Percentiles rank a stretch among this genome's conserved stretches.
Conservation (phyloP, 2,329 filamentous ascomycete species). For the Monosporascus sp. region DNA sequence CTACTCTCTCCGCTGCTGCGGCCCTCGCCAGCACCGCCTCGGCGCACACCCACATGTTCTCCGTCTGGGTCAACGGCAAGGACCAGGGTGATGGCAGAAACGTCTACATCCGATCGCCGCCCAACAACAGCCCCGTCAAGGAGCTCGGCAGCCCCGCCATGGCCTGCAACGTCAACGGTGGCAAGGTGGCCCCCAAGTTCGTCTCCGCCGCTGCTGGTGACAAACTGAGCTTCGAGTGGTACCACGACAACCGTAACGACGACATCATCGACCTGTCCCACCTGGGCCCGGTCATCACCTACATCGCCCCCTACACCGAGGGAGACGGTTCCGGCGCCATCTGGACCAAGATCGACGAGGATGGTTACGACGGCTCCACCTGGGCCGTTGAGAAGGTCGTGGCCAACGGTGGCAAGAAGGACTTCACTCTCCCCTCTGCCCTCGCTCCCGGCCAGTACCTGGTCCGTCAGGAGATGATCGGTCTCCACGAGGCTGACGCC, state of each 20-base stretch:
- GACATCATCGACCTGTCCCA: conserved; percentile 50
- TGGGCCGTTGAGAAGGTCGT: conserved; percentile 42
- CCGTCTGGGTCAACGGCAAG: conserved; percentile 41
- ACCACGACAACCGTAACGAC: conserved; percentile 42
- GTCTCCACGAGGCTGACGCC: conserved; percentile 40
- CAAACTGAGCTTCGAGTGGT: conserved; percentile 43
- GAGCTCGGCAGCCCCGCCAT: conserved; percentile 36
- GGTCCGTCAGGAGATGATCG: conserved; percentile 51
- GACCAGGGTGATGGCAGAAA: conserved; percentile 36
- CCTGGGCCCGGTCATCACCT: conserved; percentile 48
- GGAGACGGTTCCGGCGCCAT: conserved; percentile 41
- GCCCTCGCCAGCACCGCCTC: conserved; percentile 31
- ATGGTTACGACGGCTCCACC: conserved; percentile 31
- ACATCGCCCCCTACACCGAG: conserved; percentile 39
- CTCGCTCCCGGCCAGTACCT: conserved; percentile 48
- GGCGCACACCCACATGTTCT: conserved; percentile 41
- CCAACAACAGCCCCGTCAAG: conserved; percentile 39
- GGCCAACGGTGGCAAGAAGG: conserved; percentile 41
- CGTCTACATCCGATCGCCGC: conserved; percentile 38
- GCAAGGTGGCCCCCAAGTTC: conserved; percentile 30
- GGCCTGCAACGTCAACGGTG: conserved; percentile 39
- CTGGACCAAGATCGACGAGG: conserved; percentile 42
- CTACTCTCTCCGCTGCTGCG: conserved; percentile 21
- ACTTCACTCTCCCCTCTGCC: conserved; percentile 38
- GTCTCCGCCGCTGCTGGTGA: conserved; percentile 41